Evolutionary conservation across 2,329 filamentous ascomycete species (phyloP), one percentile per base, ranked within the genome.

Genomic region (Pseudogymnoascus sp.): DNA sequence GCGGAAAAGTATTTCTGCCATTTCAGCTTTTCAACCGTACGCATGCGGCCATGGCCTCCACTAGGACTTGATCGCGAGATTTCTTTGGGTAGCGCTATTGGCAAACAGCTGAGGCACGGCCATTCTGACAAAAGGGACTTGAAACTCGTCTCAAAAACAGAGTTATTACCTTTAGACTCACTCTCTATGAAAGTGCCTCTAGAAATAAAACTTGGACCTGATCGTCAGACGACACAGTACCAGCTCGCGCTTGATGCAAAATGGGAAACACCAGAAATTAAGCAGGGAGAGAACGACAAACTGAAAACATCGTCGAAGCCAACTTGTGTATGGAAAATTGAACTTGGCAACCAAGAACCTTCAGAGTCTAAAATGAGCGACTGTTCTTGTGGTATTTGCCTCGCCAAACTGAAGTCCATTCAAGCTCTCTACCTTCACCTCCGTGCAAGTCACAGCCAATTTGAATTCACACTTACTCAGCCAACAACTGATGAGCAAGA

Each of bases 1-100:
- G 44, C 44, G 4, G 44, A 54, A n/a, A 54, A 54, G n/a, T 54
- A 54, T n/a, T 54, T 54, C 17, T 54, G 44, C 13, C 26, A 54
- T 33, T 26, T 54, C 44, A 54, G 26, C 7, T 54, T 54, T 33
- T 31, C 44, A 31, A 54, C 44, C 5, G 44, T 54, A 31, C 44
- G 44, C 5, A 10, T 5, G 29, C 26, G 26, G 17, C 44, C 44
- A 54, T 54, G 44, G 44, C 44, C 44, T 54, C 44, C 44, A 17
- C n/a, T 54, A n/a, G 44, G 44, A 33, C 26, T 54, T 17, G 44
- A 31, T 5, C 5, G 26, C n/a, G 44, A 54, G 44, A 54, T 54
- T 54, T 54, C 26, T 54, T 26, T 8, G 7, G 11, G n/a, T 17
- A 54, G 44, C 44, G 3, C 44, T 31, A 54, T 54, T 31, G 44